Evolutionary conservation across 2,329 filamentous ascomycete genomes (phyloP).

Genomic region (Laburnicola sp.): DNA sequence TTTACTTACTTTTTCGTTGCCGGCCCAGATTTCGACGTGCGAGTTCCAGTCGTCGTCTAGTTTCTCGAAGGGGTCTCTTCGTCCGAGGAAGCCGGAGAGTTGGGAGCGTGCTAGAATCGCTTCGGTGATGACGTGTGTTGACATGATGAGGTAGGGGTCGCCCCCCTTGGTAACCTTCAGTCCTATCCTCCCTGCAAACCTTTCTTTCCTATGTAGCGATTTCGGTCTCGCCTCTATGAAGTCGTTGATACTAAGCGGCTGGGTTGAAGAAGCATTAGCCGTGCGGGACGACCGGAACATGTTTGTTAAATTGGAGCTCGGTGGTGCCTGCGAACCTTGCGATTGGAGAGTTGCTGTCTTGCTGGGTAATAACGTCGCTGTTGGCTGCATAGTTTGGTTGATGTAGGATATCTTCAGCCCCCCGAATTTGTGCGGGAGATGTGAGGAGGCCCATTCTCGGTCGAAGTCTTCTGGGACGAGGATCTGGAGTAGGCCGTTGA

Average conservation of each 20-base stretch:
- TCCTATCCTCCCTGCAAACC: slow-evolving; percentile 21
- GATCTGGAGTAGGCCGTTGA: slow-evolving; percentile 20
- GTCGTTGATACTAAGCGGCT: slow-evolving; percentile 21
- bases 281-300: slow-evolving; percentile 7
- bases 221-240: slow-evolving; percentile 23
- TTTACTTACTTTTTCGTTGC: slow-evolving; percentile 18
- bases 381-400: slow-evolving; percentile 15
- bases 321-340: background rate
- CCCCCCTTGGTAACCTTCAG: slow-evolving; percentile 15
- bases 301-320: slow-evolving; percentile 4
- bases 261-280: background rate
- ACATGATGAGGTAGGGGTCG: slow-evolving; percentile 22
- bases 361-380: slow-evolving; percentile 11
- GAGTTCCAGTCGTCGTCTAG: slow-evolving; percentile 23
- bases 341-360: slow-evolving; percentile 13
- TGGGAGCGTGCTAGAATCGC: slow-evolving; percentile 22
- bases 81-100: slow-evolving; percentile 10
- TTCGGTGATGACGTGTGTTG: slow-evolving; percentile 26
- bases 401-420: slow-evolving; percentile 24
- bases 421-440: slow-evolving; percentile 24
- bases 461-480: slow-evolving; percentile 21
- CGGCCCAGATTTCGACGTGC: slow-evolving; percentile 25
- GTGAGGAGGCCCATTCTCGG: slow-evolving; percentile 18
- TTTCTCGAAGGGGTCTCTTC: slow-evolving; percentile 10
- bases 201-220: slow-evolving; percentile 15